Evolutionary conservation across 2,329 filamentous ascomycete species (phyloP).

Genomic region (Colletotrichum noveboracense): DNA sequence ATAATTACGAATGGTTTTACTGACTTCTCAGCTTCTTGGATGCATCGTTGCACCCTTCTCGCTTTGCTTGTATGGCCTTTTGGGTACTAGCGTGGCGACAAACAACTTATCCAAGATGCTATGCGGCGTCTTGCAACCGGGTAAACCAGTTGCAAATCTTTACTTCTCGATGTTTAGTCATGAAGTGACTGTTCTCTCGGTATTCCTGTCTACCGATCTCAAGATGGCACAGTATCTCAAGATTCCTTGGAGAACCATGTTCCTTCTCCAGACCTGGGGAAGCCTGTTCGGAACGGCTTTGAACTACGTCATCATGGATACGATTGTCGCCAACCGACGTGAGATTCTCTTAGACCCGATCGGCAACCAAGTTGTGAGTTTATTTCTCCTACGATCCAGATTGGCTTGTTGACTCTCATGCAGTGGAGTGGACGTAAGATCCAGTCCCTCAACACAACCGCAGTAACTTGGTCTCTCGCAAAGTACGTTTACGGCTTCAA

Average conservation of each 20-base stretch:
- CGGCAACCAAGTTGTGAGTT: slow-evolving; percentile 18
- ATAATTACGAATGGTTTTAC: rapidly evolving
- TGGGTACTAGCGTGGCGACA: slow-evolving; percentile 19
- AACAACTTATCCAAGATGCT: slow-evolving; percentile 49
- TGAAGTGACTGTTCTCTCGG: slow-evolving; percentile 36
- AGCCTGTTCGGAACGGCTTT: slow-evolving; percentile 45
- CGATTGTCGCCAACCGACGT: slow-evolving; percentile 47
- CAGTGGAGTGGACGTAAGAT: slow-evolving; percentile 53
- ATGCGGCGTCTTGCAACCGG: slow-evolving; percentile 50
- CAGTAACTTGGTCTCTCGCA: slow-evolving; percentile 30
- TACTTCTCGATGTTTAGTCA: slow-evolving; percentile 45
- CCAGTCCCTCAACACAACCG: slow-evolving; percentile 48
- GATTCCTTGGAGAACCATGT: slow-evolving; percentile 70
- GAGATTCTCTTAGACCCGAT: slow-evolving; percentile 36
- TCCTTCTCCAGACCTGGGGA: slow-evolving; percentile 60
- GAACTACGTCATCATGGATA: slow-evolving; percentile 51
- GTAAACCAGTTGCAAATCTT: slow-evolving; percentile 45
- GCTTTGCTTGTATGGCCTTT: slow-evolving; percentile 14
- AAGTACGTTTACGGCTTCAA: slow-evolving; percentile 25
- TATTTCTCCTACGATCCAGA: too few relatives aligned
- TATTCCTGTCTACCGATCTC: slow-evolving; percentile 54
- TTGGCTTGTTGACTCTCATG: too few relatives aligned
- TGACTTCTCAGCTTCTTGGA: background rate
- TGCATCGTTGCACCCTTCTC: slow-evolving; percentile 18
- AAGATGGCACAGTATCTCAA: slow-evolving; percentile 79